Base-by-base conservation (phyloP, 495 filamentous ascomycete species). In the Hypoxylon intermedium region DNA sequence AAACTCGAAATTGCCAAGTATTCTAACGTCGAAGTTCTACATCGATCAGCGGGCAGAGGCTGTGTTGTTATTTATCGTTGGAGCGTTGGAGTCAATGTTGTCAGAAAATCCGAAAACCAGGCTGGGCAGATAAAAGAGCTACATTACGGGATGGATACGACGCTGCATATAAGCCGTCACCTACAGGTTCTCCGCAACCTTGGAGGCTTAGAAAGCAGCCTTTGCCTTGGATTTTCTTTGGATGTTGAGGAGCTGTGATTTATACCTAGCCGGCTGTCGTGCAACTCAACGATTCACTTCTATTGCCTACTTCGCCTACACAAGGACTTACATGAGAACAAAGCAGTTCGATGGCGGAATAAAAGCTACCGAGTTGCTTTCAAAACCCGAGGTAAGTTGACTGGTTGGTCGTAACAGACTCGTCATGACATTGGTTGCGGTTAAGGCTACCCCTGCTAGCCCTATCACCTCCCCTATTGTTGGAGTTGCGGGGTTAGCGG, bases 401-500 rank as follows among this genome's bases (percentile, higher is more conserved):
- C 7, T 26, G 7, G 34, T 23, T 20, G 30, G 18, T 61, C 28
- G 19, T 24, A 19, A 38, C 15, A 5, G 18, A 38, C 15, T 12
- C 38, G 23, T 20, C n/a, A 21, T 40, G 44, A 58, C 13, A 59
- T 58, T 60, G 49, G 55, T 37, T 56, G 40, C 45, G 50, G 61
- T 59, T 64, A 43, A 19, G 41, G 53, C 9, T 0, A 26, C 51
- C 60, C 60, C 48, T 58, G 43, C 59, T 57, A 63, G 52, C 59
- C 33, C 46, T 45, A 31, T 34, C 13, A 45, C 36, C 21, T 45
- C 26, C 47, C 53, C 52, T n/a, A 57, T 42, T 23, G 42, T 45
- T 38, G 52, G 46, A 62, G 40, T 31, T 37, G 58, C 58, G 58
- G 58, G 58, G 51, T 62, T 58, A 57, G 58, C 38, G 40, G 51